A percentile compares a stretch with the other conserved stretches of the same genome.
These are phyloP conservation scores for Leccinum uliginosum DNA, from an alignment of 768 basidiomycete genomes.

Conservation along the genomic window DNA sequence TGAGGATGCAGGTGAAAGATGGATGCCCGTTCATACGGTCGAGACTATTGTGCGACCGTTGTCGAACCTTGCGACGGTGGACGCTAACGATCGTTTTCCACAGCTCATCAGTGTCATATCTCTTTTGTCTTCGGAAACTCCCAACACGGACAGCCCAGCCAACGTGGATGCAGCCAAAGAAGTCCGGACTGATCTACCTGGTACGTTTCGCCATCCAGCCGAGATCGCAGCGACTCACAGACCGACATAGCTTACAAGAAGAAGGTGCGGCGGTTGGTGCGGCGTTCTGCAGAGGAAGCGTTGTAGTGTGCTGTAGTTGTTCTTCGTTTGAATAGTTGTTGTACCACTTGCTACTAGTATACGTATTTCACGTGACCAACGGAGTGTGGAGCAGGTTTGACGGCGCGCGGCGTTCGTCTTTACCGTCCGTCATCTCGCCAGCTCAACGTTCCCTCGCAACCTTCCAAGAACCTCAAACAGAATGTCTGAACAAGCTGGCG, in stretches of 20 bases:
- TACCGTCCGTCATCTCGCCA: constrained; percentile 15
- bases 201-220: constrained; percentile 35
- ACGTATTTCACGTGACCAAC: constrained; percentile 20
- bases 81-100: constrained; percentile 1
- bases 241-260: constrained; percentile 74
- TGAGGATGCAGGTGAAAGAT: constrained; percentile 94
- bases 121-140: constrained; percentile 85
- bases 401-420: not conserved
- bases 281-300: constrained; percentile 86
- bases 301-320: constrained; percentile 43
- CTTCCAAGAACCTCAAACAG: constrained; percentile 1
- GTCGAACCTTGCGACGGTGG: not conserved
- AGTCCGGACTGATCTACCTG: constrained; percentile 57
- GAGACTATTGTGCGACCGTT: constrained; percentile 79
- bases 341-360: not conserved
- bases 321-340: constrained; percentile 5
- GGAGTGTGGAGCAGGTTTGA: not conserved
- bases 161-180: constrained; percentile 96
- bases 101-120: constrained; percentile 97
- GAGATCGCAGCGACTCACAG: constrained; percentile 10
- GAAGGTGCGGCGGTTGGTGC: constrained; percentile 88
- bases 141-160: constrained; percentile 90
- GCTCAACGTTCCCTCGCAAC: constrained; percentile 1
- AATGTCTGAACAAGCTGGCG: constrained; percentile 41
- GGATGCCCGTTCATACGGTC: constrained; percentile 96